Conservation (phyloP, 495 filamentous ascomycete species). For the Neurospora sp. region DNA sequence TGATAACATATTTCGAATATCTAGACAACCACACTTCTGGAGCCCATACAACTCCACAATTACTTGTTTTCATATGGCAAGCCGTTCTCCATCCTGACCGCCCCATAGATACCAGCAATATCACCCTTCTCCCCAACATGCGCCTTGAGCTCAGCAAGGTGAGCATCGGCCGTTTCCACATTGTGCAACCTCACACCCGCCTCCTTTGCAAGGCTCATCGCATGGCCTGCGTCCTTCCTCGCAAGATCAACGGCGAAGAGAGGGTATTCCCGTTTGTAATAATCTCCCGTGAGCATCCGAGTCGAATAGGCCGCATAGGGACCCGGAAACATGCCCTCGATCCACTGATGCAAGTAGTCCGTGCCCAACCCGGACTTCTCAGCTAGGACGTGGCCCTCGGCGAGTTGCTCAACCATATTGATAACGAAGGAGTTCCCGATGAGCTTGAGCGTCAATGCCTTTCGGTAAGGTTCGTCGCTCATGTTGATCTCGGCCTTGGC, state of each 20-base stretch:
- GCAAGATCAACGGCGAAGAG: conserved; percentile 82
- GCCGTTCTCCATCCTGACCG: conserved; percentile 56
- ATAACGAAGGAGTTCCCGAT: conserved; percentile 83
- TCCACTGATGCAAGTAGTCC: conserved; percentile 55
- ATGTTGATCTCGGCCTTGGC: conserved; percentile 62
- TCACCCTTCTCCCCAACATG: conserved; percentile 68
- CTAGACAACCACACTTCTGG: background rate
- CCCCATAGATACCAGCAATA: conserved; percentile 77
- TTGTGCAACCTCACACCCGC: conserved; percentile 54
- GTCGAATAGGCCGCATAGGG: conserved; percentile 60
- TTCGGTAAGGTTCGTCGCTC: conserved; percentile 46
- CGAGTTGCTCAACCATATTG: conserved; percentile 68
- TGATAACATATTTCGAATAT: background rate
- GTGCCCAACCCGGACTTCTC: conserved; percentile 72
- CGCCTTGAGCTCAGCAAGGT: conserved; percentile 56
- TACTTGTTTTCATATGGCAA: conserved; percentile 55
- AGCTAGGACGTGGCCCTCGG: conserved; percentile 65
- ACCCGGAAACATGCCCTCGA: conserved; percentile 56
- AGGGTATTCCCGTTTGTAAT: conserved; percentile 52
- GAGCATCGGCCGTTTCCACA: conserved; percentile 56
- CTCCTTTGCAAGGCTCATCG: conserved; percentile 50
- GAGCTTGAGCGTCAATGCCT: conserved; percentile 61
- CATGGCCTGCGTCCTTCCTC: conserved; percentile 77
- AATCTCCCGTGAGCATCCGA: conserved; percentile 67
- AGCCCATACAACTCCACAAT: background rate